phyloP scores from a whole-genome alignment of 257 asterid genomes.

The Gynochthodes officinalis region DNA sequence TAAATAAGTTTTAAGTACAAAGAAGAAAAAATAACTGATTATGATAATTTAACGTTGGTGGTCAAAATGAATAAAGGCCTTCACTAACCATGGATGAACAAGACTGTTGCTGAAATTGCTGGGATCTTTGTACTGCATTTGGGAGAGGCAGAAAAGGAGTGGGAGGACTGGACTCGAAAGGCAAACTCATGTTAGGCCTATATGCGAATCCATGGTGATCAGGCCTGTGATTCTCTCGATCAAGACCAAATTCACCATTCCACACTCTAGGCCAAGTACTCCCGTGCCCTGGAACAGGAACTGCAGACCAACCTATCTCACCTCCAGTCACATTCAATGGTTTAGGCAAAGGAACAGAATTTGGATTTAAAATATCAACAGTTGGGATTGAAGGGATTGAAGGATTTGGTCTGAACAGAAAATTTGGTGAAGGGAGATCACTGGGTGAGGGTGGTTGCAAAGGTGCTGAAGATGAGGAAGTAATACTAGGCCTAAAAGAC shows the following conservation, averaged over 20 bases:
- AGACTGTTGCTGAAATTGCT: constrained; percentile 41
- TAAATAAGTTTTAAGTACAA: not conserved
- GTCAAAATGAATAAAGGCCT: not conserved
- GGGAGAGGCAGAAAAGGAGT: constrained; percentile 33
- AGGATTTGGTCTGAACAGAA: constrained; percentile 32
- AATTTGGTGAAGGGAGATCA: constrained; percentile 37
- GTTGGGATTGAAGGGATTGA: constrained; percentile 36
- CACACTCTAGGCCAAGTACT: constrained; percentile 41
- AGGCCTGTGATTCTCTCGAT: constrained; percentile 28
- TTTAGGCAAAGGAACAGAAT: constrained; percentile 30
- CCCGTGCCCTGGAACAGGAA: constrained; percentile 26
- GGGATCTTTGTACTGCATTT: constrained; percentile 42
- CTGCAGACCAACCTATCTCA: constrained; percentile 29
- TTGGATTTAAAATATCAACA: constrained; percentile 33
- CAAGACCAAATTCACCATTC: constrained; percentile 40
- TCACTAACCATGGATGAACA: constrained; percentile 50
- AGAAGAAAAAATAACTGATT: not conserved
- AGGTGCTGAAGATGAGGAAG: constrained; percentile 33
- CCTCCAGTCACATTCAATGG: constrained; percentile 27
- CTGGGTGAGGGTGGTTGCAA: constrained; percentile 24
- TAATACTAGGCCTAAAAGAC: constrained; percentile 33
- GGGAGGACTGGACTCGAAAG: constrained; percentile 23
- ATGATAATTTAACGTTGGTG: not conserved
- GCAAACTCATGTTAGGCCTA: constrained; percentile 23
- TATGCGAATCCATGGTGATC: constrained; percentile 37